Percentiles rank a stretch among this genome's conserved stretches.
Evolutionary conservation across 2,329 filamentous ascomycete genomes (phyloP).

Genomic region (Phialocephala sp.): DNA sequence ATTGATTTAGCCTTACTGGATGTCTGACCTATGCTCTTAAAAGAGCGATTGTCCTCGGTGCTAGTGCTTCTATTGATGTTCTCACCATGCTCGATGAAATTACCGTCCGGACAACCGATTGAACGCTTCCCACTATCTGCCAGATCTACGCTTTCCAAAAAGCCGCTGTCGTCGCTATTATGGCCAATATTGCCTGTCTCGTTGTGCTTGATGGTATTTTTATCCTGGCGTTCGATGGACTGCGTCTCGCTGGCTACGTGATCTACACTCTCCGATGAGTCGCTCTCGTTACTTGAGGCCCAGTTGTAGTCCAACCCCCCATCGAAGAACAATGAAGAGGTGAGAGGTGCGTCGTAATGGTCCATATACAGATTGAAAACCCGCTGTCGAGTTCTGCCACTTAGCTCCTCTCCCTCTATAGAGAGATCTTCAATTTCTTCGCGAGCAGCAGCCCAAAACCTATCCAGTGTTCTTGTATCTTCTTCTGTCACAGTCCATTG

Average conservation of each 20-base stretch:
- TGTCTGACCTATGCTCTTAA: too few relatives aligned
- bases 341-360: slow-evolving; percentile 46
- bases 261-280: background rate
- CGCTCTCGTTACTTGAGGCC: slow-evolving; percentile 12
- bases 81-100: too few relatives aligned
- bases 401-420: background rate
- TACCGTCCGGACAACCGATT: too few relatives aligned
- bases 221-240: too few relatives aligned
- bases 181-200: too few relatives aligned
- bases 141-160: too few relatives aligned
- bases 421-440: background rate
- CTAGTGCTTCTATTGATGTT: too few relatives aligned
- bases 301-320: slow-evolving; percentile 52
- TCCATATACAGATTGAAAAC: slow-evolving; percentile 11
- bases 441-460: background rate
- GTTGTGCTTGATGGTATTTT: too few relatives aligned
- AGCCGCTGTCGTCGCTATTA: too few relatives aligned
- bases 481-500: slow-evolving; percentile 29
- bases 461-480: background rate
- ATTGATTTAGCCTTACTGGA: too few relatives aligned
- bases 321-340: slow-evolving; percentile 53
- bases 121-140: too few relatives aligned
- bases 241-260: background rate
- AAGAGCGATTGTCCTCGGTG: too few relatives aligned
- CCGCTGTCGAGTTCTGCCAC: background rate